These are phyloP conservation scores for Mycena sanguinolenta DNA, from an alignment of 768 basidiomycete genomes.

Conservation along the genomic window DNA sequence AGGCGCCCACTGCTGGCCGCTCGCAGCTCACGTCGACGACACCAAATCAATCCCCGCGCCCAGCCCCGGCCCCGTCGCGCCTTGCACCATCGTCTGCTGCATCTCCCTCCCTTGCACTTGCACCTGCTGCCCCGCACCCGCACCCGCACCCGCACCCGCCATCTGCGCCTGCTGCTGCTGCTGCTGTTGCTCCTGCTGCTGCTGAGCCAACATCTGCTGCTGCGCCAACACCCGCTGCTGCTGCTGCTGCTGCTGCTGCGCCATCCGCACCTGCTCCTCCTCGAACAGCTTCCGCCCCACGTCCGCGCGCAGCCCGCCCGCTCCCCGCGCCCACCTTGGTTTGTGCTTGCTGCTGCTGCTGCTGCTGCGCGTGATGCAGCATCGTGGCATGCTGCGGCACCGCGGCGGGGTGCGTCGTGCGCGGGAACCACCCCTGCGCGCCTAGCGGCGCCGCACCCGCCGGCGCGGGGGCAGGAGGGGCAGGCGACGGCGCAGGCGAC, in stretches of 20 bases:
- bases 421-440: too few relatives aligned
- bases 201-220: not conserved
- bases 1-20: too few relatives aligned
- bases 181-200: not conserved
- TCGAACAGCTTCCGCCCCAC: conserved; percentile 79
- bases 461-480: conserved; percentile 43
- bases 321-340: conserved; percentile 45
- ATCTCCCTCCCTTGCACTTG: conserved; percentile 37
- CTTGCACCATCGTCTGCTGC: conserved; percentile 60
- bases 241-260: not conserved
- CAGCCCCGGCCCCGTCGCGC: conserved; percentile 55
- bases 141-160: too few relatives aligned
- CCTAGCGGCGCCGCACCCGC: too few relatives aligned
- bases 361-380: not conserved
- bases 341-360: conserved; percentile 45
- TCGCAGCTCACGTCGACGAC: too few relatives aligned
- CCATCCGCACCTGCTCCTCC: conserved; percentile 68
- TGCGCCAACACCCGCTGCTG: conserved; percentile 34
- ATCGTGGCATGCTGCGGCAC: too few relatives aligned
- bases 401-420: too few relatives aligned
- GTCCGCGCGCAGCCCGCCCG: conserved; percentile 66
- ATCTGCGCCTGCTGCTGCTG: too few relatives aligned
- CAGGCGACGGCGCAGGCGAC: conserved; percentile 71
- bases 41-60: not conserved
- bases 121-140: conserved; percentile 41